Evolutionary conservation across 2,329 filamentous ascomycete species (phyloP).

Genomic region (Lasiodiplodia sp.): DNA sequence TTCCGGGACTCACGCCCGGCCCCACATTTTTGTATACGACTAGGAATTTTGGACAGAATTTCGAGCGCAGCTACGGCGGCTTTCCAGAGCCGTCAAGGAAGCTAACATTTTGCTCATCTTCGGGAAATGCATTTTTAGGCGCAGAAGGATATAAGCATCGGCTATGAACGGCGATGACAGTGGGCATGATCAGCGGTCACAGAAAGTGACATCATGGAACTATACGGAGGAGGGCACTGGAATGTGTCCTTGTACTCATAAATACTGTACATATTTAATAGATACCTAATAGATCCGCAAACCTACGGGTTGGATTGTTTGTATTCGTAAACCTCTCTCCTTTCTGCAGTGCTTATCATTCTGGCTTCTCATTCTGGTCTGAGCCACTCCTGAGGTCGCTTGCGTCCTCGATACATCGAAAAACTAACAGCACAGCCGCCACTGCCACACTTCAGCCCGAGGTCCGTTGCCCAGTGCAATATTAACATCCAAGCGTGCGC

Average conservation of each 20-base stretch:
- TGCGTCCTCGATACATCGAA: neutral
- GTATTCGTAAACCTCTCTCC: neutral
- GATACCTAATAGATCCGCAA: neutral
- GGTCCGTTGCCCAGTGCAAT: slow-evolving; percentile 16
- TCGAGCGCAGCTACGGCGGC: neutral
- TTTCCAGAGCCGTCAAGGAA: neutral
- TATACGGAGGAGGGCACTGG: neutral
- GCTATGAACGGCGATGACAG: slow-evolving; percentile 22
- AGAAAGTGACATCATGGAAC: neutral
- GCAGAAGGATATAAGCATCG: slow-evolving; percentile 4
- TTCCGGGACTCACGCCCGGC: neutral
- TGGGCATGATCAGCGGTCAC: slow-evolving; percentile 12
- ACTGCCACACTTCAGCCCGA: neutral
- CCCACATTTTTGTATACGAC: slow-evolving; percentile 1
- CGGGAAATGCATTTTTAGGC: slow-evolving; percentile 21
- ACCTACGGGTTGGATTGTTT: neutral
- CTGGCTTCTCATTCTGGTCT: neutral
- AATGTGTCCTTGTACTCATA: neutral
- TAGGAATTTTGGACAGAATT: slow-evolving; percentile 1
- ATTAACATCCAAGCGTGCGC: slow-evolving; percentile 3
- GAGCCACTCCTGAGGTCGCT: neutral
- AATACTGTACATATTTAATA: slow-evolving; percentile 7
- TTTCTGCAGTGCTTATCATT: neutral
- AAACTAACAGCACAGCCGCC: neutral
- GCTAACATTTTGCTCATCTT: neutral